Percentiles rank a stretch among this genome's conserved stretches.
Conservation (phyloP, 1,139 yeast species). For the Lizanozyma gosingica region DNA sequence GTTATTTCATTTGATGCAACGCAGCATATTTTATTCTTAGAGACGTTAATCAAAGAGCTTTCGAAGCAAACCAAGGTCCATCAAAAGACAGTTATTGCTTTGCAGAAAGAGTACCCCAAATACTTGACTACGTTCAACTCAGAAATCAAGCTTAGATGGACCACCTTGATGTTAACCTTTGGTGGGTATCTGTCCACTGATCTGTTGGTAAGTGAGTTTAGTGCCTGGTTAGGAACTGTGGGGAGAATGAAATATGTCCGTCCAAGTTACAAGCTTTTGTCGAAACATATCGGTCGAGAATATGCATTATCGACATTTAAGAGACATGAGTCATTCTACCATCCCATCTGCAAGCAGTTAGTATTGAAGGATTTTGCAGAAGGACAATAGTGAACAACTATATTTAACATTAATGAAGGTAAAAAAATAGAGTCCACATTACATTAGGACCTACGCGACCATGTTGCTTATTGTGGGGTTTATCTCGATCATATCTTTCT, state of each 20-base stretch:
- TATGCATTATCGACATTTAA: constrained; percentile 22
- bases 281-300: constrained; percentile 18
- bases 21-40: constrained; percentile 28
- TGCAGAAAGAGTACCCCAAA: constrained; percentile 18
- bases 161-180: constrained; percentile 20
- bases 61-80: constrained; percentile 8
- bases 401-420: no score
- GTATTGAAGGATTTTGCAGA: constrained; percentile 32
- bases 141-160: constrained; percentile 26
- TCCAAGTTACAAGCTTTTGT: constrained; percentile 29
- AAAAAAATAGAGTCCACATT: no score
- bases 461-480: no score
- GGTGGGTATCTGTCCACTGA: constrained; percentile 15
- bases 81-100: constrained; percentile 6
- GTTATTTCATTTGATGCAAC: constrained; percentile 20
- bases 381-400: no score
- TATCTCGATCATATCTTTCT: no score
- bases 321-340: constrained; percentile 18
- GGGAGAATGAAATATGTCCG: constrained; percentile 38
- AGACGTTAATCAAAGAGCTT: constrained; percentile 13
- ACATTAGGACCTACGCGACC: no score
- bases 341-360: constrained; percentile 32
- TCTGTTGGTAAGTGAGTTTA: constrained; percentile 15
- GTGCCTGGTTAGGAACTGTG: constrained; percentile 32
- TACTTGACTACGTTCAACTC: constrained; percentile 20